These are phyloP conservation scores for Globisporangium abappressorium DNA, from an alignment of 352 stramenopile genomes.

Conservation along the genomic window DNA sequence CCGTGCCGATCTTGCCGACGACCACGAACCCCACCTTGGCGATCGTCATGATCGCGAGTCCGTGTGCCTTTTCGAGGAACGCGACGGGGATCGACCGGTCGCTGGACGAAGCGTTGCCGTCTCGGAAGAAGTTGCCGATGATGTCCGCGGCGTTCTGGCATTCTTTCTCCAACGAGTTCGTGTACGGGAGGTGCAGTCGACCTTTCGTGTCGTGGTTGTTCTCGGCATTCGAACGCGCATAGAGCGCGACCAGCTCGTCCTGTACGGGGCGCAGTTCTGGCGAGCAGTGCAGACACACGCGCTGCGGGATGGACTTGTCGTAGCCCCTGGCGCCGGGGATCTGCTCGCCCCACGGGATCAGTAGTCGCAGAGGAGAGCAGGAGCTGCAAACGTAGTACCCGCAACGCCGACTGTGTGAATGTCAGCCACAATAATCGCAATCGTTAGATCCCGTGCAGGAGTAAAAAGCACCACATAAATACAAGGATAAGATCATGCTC, in stretches of 20 bases:
- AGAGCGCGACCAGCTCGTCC: slow-evolving; percentile 41
- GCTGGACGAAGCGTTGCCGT: slow-evolving; percentile 39
- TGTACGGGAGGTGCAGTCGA: slow-evolving; percentile 53
- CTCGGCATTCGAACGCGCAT: slow-evolving; percentile 40
- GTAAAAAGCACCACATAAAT: neutral
- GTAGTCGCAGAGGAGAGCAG: slow-evolving; percentile 53
- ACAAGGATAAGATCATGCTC: neutral
- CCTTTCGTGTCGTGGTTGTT: slow-evolving; percentile 37
- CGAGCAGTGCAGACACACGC: slow-evolving; percentile 52
- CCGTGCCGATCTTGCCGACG: slow-evolving; percentile 55
- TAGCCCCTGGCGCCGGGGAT: slow-evolving; percentile 50
- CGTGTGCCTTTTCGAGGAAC: slow-evolving; percentile 49
- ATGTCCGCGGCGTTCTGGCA: slow-evolving; percentile 65
- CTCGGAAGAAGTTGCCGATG: slow-evolving; percentile 63
- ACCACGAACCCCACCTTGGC: slow-evolving; percentile 53
- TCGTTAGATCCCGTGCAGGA: neutral
- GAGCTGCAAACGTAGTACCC: slow-evolving; percentile 48
- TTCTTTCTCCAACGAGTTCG: slow-evolving; percentile 47
- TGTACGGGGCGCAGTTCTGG: slow-evolving; percentile 45
- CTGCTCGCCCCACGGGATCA: slow-evolving; percentile 53
- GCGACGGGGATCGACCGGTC: slow-evolving; percentile 45
- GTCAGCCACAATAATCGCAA: neutral
- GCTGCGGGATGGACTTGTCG: slow-evolving; percentile 50
- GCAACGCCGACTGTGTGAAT: slow-evolving; percentile 38
- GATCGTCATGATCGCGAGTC: slow-evolving; percentile 55